These are phyloP conservation scores for Aethionema arabicum DNA, from an alignment of 345 rosid species.

Conservation along the genomic window DNA sequence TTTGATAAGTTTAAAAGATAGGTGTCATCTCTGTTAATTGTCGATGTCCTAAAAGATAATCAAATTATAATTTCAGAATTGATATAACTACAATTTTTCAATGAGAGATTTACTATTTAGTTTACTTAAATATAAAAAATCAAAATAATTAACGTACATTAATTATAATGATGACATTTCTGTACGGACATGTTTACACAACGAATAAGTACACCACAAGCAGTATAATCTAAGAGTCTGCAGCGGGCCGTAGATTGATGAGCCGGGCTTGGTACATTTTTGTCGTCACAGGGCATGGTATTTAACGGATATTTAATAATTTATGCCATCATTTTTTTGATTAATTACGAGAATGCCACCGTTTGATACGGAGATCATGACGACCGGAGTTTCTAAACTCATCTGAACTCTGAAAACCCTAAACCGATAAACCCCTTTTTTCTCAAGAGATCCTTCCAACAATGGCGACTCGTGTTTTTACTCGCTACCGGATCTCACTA, in stretches of 20 bases:
- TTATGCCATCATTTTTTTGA: background rate
- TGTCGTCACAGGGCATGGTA: constrained; percentile 21
- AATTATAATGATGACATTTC: too few relatives aligned
- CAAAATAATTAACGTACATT: too few relatives aligned
- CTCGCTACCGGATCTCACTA: constrained; percentile 43
- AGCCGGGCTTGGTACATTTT: constrained; percentile 28
- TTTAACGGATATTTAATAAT: background rate
- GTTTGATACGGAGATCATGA: constrained; percentile 12
- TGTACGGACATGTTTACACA: too few relatives aligned
- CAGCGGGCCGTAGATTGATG: background rate
- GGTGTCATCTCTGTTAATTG: too few relatives aligned
- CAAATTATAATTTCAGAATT: too few relatives aligned
- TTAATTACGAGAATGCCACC: constrained; percentile 27
- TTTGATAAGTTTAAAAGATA: too few relatives aligned
- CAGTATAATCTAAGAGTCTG: too few relatives aligned
- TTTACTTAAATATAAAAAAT: too few relatives aligned
- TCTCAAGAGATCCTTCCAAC: constrained; percentile 22
- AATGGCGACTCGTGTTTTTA: constrained; percentile 60
- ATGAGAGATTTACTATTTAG: too few relatives aligned
- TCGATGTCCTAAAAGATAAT: too few relatives aligned
- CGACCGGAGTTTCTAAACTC: constrained; percentile 30
- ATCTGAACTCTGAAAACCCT: constrained; percentile 37
- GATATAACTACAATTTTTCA: too few relatives aligned
- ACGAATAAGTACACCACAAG: too few relatives aligned
- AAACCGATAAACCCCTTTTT: constrained; percentile 22